These are phyloP conservation scores for Centrapalus pauciflorus DNA, from an alignment of 129 eudicot species.

Conservation along the genomic window DNA sequence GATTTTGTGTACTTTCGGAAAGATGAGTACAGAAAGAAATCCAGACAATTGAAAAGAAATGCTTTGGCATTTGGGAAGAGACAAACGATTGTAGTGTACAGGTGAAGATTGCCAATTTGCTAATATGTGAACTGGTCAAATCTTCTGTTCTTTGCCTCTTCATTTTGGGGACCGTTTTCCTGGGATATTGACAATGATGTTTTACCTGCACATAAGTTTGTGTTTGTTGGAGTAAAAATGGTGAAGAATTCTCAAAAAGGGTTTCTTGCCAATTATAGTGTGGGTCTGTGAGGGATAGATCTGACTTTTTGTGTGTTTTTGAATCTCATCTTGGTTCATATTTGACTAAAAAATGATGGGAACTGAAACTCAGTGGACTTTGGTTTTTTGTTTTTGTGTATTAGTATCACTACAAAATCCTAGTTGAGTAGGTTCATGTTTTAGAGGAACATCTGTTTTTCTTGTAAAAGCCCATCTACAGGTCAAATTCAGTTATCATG, in stretches of 20 bases:
- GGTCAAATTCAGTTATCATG: neutral
- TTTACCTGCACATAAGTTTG: constrained; percentile 22
- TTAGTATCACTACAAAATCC: constrained; percentile 9
- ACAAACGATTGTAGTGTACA: constrained; percentile 24
- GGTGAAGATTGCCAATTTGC: constrained; percentile 27
- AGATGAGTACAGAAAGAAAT: constrained; percentile 13
- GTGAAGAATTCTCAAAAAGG: constrained; percentile 11
- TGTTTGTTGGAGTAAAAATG: constrained; percentile 14
- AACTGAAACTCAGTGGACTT: constrained; percentile 1
- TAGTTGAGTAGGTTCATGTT: constrained; percentile 30
- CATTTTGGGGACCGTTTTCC: constrained; percentile 22
- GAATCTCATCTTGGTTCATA: constrained; percentile 15
- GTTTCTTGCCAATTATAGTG: constrained; percentile 30
- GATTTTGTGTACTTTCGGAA: constrained; percentile 44
- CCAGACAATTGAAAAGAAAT: constrained; percentile 14
- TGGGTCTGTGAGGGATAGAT: constrained; percentile 16
- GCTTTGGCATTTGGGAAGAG: constrained; percentile 22
- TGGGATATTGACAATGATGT: constrained; percentile 9
- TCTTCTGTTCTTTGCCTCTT: constrained; percentile 27
- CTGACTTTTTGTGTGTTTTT: constrained; percentile 29
- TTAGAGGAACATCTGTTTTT: constrained; percentile 25
- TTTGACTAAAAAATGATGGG: constrained; percentile 14
- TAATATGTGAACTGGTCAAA: constrained; percentile 16
- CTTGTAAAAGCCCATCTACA: constrained; percentile 19
- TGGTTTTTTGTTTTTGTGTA: neutral